Conservation (phyloP, 352 stramenopile species). For the Aphanomyces astaci region DNA sequence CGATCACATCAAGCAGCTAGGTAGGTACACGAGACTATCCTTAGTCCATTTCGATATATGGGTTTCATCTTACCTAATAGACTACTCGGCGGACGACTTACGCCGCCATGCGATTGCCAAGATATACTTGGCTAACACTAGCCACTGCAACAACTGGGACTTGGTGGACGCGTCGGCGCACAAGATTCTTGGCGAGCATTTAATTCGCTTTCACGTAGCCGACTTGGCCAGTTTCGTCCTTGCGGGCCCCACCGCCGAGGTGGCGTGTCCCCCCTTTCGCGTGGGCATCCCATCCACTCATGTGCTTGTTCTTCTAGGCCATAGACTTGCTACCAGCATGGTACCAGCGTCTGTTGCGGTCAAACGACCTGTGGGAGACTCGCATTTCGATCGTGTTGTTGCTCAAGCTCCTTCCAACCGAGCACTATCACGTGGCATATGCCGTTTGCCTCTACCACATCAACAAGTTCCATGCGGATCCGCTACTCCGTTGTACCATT, state of each 20-base stretch:
- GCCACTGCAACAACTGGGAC: slow-evolving; percentile 27
- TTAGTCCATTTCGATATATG: too few species aligned
- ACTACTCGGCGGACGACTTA: background rate
- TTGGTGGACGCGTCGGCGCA: slow-evolving; percentile 21
- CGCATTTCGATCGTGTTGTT: slow-evolving; percentile 26
- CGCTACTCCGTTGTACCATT: slow-evolving; percentile 10
- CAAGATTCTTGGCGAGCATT: slow-evolving; percentile 21
- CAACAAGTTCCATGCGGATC: background rate
- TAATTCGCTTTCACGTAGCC: slow-evolving; percentile 1
- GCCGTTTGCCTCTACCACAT: slow-evolving; percentile 21
- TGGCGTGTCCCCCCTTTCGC: too few species aligned
- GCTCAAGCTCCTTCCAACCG: background rate
- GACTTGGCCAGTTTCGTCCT: background rate
- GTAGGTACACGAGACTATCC: too few species aligned
- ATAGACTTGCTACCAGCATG: slow-evolving; percentile 14
- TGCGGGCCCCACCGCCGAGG: too few species aligned
- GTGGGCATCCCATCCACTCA: background rate
- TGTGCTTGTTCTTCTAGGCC: background rate
- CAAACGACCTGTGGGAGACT: slow-evolving; percentile 25
- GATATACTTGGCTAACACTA: slow-evolving; percentile 24
- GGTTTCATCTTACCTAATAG: background rate
- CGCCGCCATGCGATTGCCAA: background rate
- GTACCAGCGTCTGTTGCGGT: slow-evolving; percentile 25
- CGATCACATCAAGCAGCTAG: too few species aligned
- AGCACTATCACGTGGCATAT: background rate